These are phyloP conservation scores for Microbotryum lychnidis-dioicae DNA, from an alignment of 1,284 basidiomycete species.

Conservation along the genomic window DNA sequence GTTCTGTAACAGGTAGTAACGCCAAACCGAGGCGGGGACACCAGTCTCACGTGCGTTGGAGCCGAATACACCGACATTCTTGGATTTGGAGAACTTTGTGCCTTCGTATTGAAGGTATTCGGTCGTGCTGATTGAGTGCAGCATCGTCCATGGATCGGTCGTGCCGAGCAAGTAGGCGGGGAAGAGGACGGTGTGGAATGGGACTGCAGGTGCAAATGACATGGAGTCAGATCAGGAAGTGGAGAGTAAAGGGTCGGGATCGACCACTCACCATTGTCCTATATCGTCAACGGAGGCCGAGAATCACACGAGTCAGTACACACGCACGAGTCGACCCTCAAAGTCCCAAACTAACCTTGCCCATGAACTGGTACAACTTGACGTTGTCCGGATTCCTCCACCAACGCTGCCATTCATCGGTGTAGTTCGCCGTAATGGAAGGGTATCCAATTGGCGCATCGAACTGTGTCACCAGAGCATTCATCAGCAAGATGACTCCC, in stretches of 20 bases:
- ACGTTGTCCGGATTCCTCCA: constrained; percentile 94
- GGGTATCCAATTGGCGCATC: constrained; percentile 97
- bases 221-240: background rate
- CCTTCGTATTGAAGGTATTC: constrained; percentile 98
- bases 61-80: constrained; percentile 94
- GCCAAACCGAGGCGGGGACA: constrained; percentile 88
- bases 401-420: constrained; percentile 91
- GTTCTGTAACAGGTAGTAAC: constrained; percentile 90
- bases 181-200: constrained; percentile 94
- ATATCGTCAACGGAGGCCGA: background rate
- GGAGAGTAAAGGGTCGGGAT: background rate
- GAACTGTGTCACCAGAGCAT: constrained; percentile 52
- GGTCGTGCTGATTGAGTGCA: constrained; percentile 92
- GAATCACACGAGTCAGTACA: constrained; percentile 19
- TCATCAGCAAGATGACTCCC: background rate
- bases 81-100: constrained; percentile 97
- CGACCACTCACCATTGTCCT: constrained; percentile 22
- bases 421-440: constrained; percentile 94
- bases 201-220: constrained; percentile 15
- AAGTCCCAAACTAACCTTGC: constrained; percentile 34
- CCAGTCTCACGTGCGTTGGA: constrained; percentile 89
- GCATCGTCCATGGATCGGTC: constrained; percentile 82
- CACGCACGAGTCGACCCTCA: constrained; percentile 17
- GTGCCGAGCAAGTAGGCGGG: constrained; percentile 86
- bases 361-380: constrained; percentile 95